Conservation (phyloP, 768 basidiomycete species). For the Mycena rebaudengoi region DNA sequence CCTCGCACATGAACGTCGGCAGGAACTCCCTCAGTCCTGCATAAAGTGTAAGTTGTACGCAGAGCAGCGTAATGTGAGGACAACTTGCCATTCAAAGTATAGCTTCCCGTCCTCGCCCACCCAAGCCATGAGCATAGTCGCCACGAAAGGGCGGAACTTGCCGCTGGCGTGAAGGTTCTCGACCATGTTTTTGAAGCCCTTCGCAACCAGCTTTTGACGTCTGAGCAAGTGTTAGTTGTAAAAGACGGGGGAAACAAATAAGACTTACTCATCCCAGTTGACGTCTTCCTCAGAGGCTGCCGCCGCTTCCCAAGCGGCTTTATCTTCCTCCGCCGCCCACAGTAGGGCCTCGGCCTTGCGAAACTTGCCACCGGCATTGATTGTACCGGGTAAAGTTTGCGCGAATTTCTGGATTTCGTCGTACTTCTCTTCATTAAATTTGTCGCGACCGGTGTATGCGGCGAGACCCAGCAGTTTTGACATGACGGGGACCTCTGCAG, state of each 20-base stretch:
- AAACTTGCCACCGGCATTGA: slow-evolving; percentile 17
- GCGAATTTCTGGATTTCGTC: background rate
- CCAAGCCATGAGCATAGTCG: slow-evolving; percentile 6
- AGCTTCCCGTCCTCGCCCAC: background rate
- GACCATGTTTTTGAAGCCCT: slow-evolving; percentile 4
- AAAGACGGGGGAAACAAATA: background rate
- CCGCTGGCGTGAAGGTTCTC: background rate
- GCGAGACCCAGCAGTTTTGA: background rate
- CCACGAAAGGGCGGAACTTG: slow-evolving; percentile 18
- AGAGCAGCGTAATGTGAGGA: background rate
- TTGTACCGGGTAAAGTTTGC: background rate
- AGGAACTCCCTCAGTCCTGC: background rate
- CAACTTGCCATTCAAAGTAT: background rate
- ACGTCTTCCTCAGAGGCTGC: slow-evolving; percentile 2
- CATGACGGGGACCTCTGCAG: background rate
- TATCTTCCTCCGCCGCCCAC: slow-evolving; percentile 18
- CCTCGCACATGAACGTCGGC: background rate
- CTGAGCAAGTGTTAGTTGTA: background rate
- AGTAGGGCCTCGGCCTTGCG: slow-evolving; percentile 5
- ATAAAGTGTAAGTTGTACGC: background rate
- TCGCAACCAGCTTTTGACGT: slow-evolving; percentile 10
- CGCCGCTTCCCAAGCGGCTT: slow-evolving; percentile 9
- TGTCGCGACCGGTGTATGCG: slow-evolving; percentile 11
- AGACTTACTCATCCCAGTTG: slow-evolving; percentile 13
- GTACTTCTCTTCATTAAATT: slow-evolving; percentile 5